Evolutionary conservation across 495 filamentous ascomycete genomes (phyloP).

Genomic region (Pyrenula aspistea): DNA sequence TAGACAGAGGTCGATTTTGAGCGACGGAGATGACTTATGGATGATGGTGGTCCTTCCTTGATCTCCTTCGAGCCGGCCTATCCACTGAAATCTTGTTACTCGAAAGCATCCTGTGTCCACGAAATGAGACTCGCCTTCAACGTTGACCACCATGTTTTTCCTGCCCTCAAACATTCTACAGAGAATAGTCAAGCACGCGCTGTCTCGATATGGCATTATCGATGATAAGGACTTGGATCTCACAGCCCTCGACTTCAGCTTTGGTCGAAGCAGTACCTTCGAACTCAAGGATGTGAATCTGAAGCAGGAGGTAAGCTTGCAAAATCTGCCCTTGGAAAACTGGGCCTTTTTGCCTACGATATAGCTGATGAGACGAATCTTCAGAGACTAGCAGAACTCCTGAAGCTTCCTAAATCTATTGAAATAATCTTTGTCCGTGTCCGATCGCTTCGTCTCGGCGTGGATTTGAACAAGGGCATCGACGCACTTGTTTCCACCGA

Average conservation of each 20-base stretch:
- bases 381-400: conserved; percentile 52
- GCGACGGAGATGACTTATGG: no score
- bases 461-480: conserved; percentile 67
- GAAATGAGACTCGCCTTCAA: conserved; percentile 1
- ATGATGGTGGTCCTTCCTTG: no score
- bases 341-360: no score
- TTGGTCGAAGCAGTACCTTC: conserved; percentile 63
- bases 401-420: conserved; percentile 8
- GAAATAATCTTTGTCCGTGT: conserved; percentile 57
- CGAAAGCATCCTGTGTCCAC: neutral
- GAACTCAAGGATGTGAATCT: conserved; percentile 75
- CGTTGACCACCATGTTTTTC: conserved; percentile 30
- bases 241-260: conserved; percentile 64
- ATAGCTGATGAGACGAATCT: neutral
- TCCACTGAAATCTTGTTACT: neutral
- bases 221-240: conserved; percentile 71
- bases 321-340: no score
- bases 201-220: conserved; percentile 68
- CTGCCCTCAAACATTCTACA: conserved; percentile 71
- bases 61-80: no score
- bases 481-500: conserved; percentile 36
- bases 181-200: conserved; percentile 65
- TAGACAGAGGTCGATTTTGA: no score
- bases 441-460: conserved; percentile 56
- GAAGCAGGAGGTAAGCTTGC: conserved; percentile 48